A percentile compares a stretch with the other conserved stretches of the same genome.
These are phyloP conservation scores for Neurospora cerealis DNA, from an alignment of 495 filamentous ascomycete genomes.

Conservation along the genomic window DNA sequence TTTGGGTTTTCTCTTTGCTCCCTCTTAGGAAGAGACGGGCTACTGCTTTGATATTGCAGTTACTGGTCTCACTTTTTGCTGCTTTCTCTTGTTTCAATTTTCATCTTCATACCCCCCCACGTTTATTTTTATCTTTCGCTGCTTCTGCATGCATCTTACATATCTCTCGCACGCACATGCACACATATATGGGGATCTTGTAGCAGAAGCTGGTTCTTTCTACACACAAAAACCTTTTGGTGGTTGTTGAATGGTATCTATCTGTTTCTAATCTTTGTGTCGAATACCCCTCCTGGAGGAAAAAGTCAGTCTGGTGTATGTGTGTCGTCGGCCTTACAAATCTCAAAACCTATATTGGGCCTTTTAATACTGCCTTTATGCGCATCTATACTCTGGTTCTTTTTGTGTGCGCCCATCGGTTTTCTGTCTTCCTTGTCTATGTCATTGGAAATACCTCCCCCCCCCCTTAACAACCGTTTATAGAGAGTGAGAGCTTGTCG, in stretches of 20 bases:
- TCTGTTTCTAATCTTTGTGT: neutral
- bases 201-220: neutral
- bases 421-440: constrained; percentile 3
- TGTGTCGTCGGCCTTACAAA: neutral
- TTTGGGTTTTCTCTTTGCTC: constrained; percentile 10
- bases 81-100: neutral
- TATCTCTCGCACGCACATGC: constrained; percentile 2
- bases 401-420: neutral
- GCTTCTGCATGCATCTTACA: neutral
- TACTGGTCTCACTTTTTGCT: neutral
- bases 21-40: neutral
- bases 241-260: neutral
- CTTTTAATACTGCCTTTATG: constrained; percentile 9
- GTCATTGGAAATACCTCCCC: constrained; percentile 11
- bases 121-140: neutral
- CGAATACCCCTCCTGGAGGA: neutral
- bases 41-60: neutral
- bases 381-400: neutral
- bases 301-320: neutral
- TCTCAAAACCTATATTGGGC: constrained; percentile 2
- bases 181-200: constrained; percentile 1
- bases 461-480: neutral
- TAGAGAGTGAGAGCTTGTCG: constrained; percentile 9
- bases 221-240: neutral
- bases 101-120: constrained; percentile 1